A percentile compares a stretch with the other conserved stretches of the same genome.
These are phyloP conservation scores for Phytopythium boreale DNA, from an alignment of 352 stramenopile genomes.

Conservation along the genomic window DNA sequence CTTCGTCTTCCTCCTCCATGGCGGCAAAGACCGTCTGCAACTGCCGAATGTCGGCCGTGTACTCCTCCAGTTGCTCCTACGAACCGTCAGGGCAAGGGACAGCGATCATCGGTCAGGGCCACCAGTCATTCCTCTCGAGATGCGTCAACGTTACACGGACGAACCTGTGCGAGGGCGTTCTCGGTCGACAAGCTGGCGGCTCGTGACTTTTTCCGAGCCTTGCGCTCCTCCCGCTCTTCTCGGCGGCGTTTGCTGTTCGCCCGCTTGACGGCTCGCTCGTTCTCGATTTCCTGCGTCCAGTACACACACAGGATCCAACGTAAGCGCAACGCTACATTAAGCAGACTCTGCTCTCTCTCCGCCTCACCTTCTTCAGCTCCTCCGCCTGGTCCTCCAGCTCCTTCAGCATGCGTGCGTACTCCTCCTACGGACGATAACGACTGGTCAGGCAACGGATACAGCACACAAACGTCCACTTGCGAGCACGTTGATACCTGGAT, in stretches of 20 bases:
- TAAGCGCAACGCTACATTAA: neutral
- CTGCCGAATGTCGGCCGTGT: constrained; percentile 42
- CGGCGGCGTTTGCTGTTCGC: constrained; percentile 28
- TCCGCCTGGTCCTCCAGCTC: constrained; percentile 67
- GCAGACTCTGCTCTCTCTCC: neutral
- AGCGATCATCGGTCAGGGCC: neutral
- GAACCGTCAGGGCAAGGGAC: neutral
- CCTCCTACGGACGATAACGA: constrained; percentile 21
- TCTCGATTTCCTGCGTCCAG: constrained; percentile 38
- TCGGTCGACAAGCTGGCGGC: constrained; percentile 21
- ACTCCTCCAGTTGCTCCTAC: constrained; percentile 34
- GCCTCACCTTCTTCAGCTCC: constrained; percentile 21
- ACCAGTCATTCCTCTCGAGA: neutral
- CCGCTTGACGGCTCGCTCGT: constrained; percentile 23
- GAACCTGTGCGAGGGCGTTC: constrained; percentile 27
- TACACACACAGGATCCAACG: neutral
- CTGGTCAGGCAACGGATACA: neutral
- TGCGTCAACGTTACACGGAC: neutral
- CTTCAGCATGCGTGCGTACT: constrained; percentile 72
- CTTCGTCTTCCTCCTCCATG: constrained; percentile 31
- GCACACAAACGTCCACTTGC: neutral
- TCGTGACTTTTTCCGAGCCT: constrained; percentile 31
- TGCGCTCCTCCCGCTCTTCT: constrained; percentile 21
- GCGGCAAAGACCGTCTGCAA: constrained; percentile 49
- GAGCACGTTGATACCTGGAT: constrained; percentile 29